phyloP scores from a whole-genome alignment of 225 moss, liverwort and hornwort species.

The Physcomitrium patens region DNA sequence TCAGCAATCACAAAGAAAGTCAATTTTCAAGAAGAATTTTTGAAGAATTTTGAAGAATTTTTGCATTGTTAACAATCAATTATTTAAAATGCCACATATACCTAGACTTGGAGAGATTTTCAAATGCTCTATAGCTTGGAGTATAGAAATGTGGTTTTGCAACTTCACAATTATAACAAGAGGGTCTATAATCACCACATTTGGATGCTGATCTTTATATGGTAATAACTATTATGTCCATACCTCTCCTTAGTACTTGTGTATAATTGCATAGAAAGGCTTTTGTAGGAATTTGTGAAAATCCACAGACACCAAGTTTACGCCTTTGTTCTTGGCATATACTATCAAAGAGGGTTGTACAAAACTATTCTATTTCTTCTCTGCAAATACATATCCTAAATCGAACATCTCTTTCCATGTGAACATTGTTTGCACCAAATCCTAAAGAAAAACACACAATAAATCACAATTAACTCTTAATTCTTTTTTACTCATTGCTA shows the following conservation, averaged over 20 bases:
- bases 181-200: slow-evolving; percentile 77
- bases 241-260: slow-evolving; percentile 79
- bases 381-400: slow-evolving; percentile 91
- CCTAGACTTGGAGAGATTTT: slow-evolving; percentile 75
- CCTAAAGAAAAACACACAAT: slow-evolving; percentile 5
- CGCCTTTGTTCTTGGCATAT: slow-evolving; percentile 83
- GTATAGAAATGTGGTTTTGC: slow-evolving; percentile 88
- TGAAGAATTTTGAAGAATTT: slow-evolving; percentile 56
- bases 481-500: neutral
- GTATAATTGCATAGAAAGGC: slow-evolving; percentile 88
- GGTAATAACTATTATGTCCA: too few relatives aligned
- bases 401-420: slow-evolving; percentile 50
- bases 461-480: too few relatives aligned
- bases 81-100: slow-evolving; percentile 95
- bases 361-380: slow-evolving; percentile 95
- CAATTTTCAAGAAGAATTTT: slow-evolving; percentile 49
- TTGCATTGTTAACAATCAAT: slow-evolving; percentile 70
- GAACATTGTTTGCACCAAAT: slow-evolving; percentile 36
- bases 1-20: slow-evolving; percentile 95
- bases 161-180: slow-evolving; percentile 84
- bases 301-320: slow-evolving; percentile 81
- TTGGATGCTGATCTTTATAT: too few relatives aligned
- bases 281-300: slow-evolving; percentile 68
- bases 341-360: slow-evolving; percentile 84
- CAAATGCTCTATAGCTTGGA: slow-evolving; percentile 81